A percentile compares a stretch with the other conserved stretches of the same genome.
Evolutionary conservation across 495 filamentous ascomycete species (phyloP).

Genomic region (Pseudevernia furfuracea): DNA sequence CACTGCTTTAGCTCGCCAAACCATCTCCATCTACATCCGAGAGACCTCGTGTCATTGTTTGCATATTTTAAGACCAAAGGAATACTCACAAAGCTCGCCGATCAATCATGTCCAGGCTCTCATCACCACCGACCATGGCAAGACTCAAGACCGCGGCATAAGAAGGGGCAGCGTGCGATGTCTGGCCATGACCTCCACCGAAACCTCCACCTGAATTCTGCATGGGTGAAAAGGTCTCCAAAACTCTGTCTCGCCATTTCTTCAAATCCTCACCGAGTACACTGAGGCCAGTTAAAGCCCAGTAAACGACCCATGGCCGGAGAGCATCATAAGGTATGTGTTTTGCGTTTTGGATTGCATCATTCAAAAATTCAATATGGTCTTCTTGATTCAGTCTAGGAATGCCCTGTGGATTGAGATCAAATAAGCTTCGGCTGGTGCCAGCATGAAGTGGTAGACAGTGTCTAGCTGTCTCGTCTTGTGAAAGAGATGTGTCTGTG

Average conservation of each 20-base stretch:
- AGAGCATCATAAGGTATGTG: constrained; percentile 71
- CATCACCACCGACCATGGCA: constrained; percentile 64
- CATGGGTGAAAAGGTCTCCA: constrained; percentile 63
- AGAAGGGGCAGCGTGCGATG: constrained; percentile 76
- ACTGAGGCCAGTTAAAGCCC: constrained; percentile 66
- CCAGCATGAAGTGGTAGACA: constrained; percentile 62
- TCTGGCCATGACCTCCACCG: constrained; percentile 87
- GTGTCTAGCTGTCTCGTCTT: constrained; percentile 56
- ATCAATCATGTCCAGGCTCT: constrained; percentile 68
- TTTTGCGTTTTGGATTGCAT: constrained; percentile 46
- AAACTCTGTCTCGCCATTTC: constrained; percentile 58
- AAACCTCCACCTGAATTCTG: constrained; percentile 84
- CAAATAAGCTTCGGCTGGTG: constrained; percentile 35
- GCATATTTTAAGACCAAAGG: not conserved
- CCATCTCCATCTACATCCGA: constrained; percentile 62
- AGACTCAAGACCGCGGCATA: constrained; percentile 78
- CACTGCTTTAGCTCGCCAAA: constrained; percentile 73
- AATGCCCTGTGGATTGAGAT: constrained; percentile 62
- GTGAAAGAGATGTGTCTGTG: constrained; percentile 60
- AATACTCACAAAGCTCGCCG: constrained; percentile 60
- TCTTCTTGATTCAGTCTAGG: constrained; percentile 59
- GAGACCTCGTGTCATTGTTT: constrained; percentile 19
- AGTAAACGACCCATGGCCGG: constrained; percentile 90
- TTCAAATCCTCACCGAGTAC: constrained; percentile 70
- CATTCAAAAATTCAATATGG: constrained; percentile 71